Base-by-base conservation (phyloP, 129 eudicot species). In the Silybum marianum region DNA sequence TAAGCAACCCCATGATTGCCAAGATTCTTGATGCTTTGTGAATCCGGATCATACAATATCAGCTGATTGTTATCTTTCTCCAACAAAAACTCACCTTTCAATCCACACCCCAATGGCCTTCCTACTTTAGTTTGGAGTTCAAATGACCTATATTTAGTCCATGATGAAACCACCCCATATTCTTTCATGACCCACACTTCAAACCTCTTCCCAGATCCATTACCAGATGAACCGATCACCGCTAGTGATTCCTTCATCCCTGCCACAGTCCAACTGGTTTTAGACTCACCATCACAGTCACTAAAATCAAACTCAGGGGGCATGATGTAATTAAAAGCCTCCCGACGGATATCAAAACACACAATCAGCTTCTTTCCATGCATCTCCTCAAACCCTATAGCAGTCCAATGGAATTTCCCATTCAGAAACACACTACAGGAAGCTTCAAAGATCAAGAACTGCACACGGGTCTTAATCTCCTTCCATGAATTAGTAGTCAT, bases 101-200 rank as follows among this genome's bases (percentile, higher is more conserved):
- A 44, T 51, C 83, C 83, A 78, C 87, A 78, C 25, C 80, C 87
- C 46, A 84, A 67, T 6, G 83, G 58, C 70, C 87, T 84, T 24
- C 73, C 82, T 14, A 77, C 72, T 54, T 72, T 60, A 24, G 65
- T 18, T 38, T 73, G 63, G 65, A 80, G 72, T 23, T 80, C 78
- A 80, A 80, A 80, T 6, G 72, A 72, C 22, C 84, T 72, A 72
- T 58, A 74, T 19, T 40, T 81, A 24, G 30, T 81, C 85, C 85
- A 81, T 32, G 85, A 81, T 11, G 80, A 73, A 73, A 39, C 80
- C 58, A 81, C 74, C 24, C 80, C 85, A 28, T 81, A 81, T 28
- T 81, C 85, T 13, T 81, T 74, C 85, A 81, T 81, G 34, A 81
- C 84, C 85, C 85, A 81, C 23, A 74, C 80, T 10, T 81, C 68